These are phyloP conservation scores for Lachancea waltii DNA, from an alignment of 805 yeast species.

Conservation along the genomic window DNA sequence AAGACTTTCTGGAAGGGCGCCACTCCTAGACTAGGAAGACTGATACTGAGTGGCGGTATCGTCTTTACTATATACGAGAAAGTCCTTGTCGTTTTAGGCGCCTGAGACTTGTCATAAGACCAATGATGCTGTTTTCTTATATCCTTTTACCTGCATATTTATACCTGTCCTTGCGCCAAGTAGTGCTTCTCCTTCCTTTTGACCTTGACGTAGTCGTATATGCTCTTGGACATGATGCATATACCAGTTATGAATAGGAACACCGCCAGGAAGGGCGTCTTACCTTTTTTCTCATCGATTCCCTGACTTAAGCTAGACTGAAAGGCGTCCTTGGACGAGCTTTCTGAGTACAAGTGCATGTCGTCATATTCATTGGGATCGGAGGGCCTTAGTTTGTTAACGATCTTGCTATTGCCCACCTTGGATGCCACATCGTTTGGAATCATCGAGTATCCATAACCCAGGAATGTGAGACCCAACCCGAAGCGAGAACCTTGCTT, in stretches of 20 bases:
- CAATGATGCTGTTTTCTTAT: slow-evolving; percentile 6
- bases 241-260: slow-evolving; percentile 62
- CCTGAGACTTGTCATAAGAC: no score
- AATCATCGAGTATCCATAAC: slow-evolving; percentile 55
- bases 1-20: slow-evolving; percentile 97
- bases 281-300: slow-evolving; percentile 26
- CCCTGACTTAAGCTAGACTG: slow-evolving; percentile 29
- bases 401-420: slow-evolving; percentile 26
- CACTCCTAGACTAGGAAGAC: slow-evolving; percentile 90
- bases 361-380: slow-evolving; percentile 56
- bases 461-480: slow-evolving; percentile 74
- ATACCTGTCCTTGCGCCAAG: slow-evolving; percentile 22
- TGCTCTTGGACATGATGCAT: slow-evolving; percentile 56
- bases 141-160: slow-evolving; percentile 17
- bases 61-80: slow-evolving; percentile 95
- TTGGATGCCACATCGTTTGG: slow-evolving; percentile 37
- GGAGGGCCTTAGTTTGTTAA: slow-evolving; percentile 43
- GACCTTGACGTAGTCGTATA: slow-evolving; percentile 70
- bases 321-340: slow-evolving; percentile 24
- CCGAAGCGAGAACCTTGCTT: slow-evolving; percentile 94
- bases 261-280: slow-evolving; percentile 52
- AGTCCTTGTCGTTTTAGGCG: slow-evolving; percentile 46
- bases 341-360: slow-evolving; percentile 19
- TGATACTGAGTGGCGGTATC: slow-evolving; percentile 91
- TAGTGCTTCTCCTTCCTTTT: slow-evolving; percentile 57